phyloP scores from a whole-genome alignment of 768 basidiomycete species.

The Lentinula raphanica region DNA sequence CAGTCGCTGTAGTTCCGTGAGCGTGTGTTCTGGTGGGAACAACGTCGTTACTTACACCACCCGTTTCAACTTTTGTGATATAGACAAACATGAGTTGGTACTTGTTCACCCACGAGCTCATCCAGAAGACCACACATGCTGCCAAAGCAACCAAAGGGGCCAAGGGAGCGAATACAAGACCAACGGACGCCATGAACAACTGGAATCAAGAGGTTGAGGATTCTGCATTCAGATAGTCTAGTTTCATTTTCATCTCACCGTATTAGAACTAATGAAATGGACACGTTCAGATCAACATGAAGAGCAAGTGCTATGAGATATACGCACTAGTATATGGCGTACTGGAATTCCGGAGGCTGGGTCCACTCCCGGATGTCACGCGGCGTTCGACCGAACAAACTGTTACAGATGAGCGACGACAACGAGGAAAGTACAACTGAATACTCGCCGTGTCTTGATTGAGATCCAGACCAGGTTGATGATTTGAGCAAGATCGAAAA shows the following conservation, averaged over 20 bases:
- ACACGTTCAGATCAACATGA: neutral
- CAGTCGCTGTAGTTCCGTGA: slow-evolving; percentile 50
- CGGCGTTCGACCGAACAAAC: slow-evolving; percentile 82
- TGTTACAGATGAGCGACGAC: slow-evolving; percentile 19
- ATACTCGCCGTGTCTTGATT: slow-evolving; percentile 74
- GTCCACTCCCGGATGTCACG: slow-evolving; percentile 89
- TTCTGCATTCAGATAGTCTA: too few relatives aligned
- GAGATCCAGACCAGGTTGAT: slow-evolving; percentile 82
- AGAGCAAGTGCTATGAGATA: neutral
- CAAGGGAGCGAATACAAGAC: slow-evolving; percentile 88
- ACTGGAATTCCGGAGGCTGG: slow-evolving; percentile 85
- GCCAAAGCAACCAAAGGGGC: slow-evolving; percentile 87
- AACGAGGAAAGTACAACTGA: neutral
- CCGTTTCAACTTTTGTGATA: slow-evolving; percentile 84
- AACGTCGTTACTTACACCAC: slow-evolving; percentile 60
- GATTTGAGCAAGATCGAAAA: slow-evolving; percentile 95
- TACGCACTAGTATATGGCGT: slow-evolving; percentile 76
- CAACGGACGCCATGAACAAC: slow-evolving; percentile 92
- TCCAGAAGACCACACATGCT: slow-evolving; percentile 83
- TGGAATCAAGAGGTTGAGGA: slow-evolving; percentile 19
- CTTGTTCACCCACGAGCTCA: slow-evolving; percentile 85
- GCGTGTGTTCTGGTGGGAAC: neutral
- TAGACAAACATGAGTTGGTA: slow-evolving; percentile 97
- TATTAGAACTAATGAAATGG: slow-evolving; percentile 1
- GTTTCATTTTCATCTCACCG: slow-evolving; percentile 2